phyloP scores from a whole-genome alignment of 2,329 filamentous ascomycete genomes.

The Alternaria postmessia region DNA sequence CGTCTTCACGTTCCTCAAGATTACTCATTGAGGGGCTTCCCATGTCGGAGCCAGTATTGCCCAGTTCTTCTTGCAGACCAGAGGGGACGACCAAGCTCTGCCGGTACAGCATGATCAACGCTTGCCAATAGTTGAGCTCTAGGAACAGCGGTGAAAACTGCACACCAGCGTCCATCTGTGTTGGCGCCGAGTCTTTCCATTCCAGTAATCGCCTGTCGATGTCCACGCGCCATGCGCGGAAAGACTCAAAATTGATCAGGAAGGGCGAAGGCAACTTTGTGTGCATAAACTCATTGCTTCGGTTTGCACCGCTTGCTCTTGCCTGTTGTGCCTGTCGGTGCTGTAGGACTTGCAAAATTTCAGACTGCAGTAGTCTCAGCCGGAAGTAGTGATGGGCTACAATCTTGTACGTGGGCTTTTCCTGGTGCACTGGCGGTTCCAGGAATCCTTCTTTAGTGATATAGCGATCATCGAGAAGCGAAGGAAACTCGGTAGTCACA shows the following conservation, averaged over 20 bases:
- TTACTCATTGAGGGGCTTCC: conserved; percentile 68
- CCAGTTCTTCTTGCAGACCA: conserved; percentile 81
- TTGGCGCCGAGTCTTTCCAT: conserved; percentile 86
- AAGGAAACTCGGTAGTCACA: conserved; percentile 94
- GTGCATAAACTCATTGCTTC: conserved; percentile 76
- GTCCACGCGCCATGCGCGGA: conserved; percentile 86
- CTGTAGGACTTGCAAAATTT: conserved; percentile 92
- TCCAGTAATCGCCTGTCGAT: conserved; percentile 83
- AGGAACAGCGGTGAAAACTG: conserved; percentile 89
- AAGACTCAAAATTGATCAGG: conserved; percentile 81
- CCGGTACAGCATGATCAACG: conserved; percentile 92
- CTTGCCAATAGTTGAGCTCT: conserved; percentile 97
- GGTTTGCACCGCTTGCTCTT: conserved; percentile 70
- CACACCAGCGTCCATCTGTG: conserved; percentile 80
- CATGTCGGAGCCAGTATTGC: conserved; percentile 64
- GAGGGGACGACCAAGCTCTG: conserved; percentile 88
- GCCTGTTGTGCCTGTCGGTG: conserved; percentile 87
- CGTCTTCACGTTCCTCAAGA: conserved; percentile 76
- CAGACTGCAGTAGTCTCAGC: conserved; percentile 86
- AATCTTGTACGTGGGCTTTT: conserved; percentile 83
- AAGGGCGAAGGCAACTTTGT: conserved; percentile 84
- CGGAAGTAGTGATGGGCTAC: conserved; percentile 94
- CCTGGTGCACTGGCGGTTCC: conserved; percentile 64
- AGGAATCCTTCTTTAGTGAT: conserved; percentile 82
- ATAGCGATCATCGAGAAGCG: conserved; percentile 83